Percentiles rank a stretch among this genome's conserved stretches.
These are phyloP conservation scores for Ambrosia trifida DNA, from an alignment of 129 eudicot species.

Conservation along the genomic window DNA sequence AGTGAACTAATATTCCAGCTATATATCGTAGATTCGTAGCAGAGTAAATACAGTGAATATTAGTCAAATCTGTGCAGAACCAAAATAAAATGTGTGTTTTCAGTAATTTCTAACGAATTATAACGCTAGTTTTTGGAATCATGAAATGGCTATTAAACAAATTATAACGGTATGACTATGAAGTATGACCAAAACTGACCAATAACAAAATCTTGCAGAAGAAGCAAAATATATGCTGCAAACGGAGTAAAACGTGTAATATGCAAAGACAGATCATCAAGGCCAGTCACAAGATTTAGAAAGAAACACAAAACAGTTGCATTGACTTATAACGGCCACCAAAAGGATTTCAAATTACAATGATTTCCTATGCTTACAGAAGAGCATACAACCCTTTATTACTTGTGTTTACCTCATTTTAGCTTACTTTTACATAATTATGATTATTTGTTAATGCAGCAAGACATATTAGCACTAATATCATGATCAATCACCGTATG, in stretches of 20 bases:
- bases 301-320: not conserved
- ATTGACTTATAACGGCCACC: not conserved
- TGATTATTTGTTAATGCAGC: not conserved
- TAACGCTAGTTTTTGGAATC: not conserved
- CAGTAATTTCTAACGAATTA: not conserved
- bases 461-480: too few relatives aligned
- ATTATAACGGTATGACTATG: not conserved
- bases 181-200: not conserved
- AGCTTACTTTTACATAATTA: not conserved
- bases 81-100: not conserved
- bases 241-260: slow-evolving; percentile 3
- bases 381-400: too few relatives aligned
- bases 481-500: too few relatives aligned
- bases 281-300: slow-evolving; percentile 1
- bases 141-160: not conserved
- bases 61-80: not conserved
- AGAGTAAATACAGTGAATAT: not conserved
- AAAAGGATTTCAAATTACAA: not conserved
- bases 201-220: not conserved
- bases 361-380: not conserved
- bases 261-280: slow-evolving; percentile 6
- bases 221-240: not conserved
- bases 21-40: not conserved
- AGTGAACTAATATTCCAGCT: not conserved
- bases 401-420: too few relatives aligned